Base-by-base conservation (phyloP, 768 basidiomycete genomes). In the Crucibulum laeve region DNA sequence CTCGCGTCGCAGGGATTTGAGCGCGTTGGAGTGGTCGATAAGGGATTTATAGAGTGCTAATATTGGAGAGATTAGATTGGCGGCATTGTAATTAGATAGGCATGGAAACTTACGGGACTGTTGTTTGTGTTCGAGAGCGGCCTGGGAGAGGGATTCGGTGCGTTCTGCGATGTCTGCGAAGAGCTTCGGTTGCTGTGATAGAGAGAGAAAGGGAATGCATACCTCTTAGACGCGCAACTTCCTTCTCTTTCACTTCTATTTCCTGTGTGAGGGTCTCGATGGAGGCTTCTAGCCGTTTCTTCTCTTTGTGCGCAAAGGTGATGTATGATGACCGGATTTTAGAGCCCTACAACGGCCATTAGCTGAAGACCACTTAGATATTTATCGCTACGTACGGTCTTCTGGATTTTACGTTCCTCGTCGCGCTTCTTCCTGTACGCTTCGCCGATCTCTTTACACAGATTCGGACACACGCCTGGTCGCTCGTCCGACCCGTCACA, bases 401-500 rank as follows among this genome's bases (percentile, higher is more conserved):
- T 89, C 28, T 79, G 77, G 28, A 89, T 65, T 65, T 91, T 93
- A 25, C 70, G 69, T 55, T 87, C 84, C n/a, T 78, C 87, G 30
- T 85, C 87, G 23, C 68, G 65, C 58, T 80, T 75, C 62, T 77
- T 79, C 51, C 82, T 70, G 62, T 88, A 79, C 24, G 55, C 78
- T 45, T 79, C 77, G 1, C 93, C 92, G 34, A 88, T 72, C 56
- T 85, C 80, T 37, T 73, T 71, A 60, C 96, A 99, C 2, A 65
- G 67, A 60, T 96, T 82, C 25, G 74, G 64, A 61, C 96, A 99
- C 13, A 85, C 71, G 14, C 91, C 91, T 7, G 77, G 63, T 19
- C 70, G 75, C 65, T 99, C 96, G 63, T 99, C 95, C 0, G 92
- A 91, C 10, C 95, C 95, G 53, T 99, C 95, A 56, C 95, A 99